Evolutionary conservation across 2,329 filamentous ascomycete genomes (phyloP).

Genomic region (Pseudogymnoascus sp.): DNA sequence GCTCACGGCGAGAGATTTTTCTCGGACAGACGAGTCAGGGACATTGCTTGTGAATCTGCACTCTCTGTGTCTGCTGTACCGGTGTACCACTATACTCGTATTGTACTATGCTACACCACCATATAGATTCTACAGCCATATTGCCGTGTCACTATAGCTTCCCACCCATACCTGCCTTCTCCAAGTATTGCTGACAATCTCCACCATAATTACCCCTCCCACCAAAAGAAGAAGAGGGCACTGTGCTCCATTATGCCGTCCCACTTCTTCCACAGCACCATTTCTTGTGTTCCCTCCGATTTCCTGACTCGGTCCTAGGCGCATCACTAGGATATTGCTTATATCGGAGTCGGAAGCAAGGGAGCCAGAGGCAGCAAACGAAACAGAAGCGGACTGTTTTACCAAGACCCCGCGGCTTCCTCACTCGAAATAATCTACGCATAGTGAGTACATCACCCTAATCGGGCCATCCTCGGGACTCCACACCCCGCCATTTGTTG

Average conservation of each 20-base stretch:
- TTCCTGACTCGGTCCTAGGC: constrained; percentile 2
- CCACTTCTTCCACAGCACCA: neutral
- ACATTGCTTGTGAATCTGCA: neutral
- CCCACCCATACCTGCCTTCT: neutral
- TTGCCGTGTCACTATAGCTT: neutral
- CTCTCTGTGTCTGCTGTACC: neutral
- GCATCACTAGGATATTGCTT: neutral
- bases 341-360: neutral
- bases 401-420: neutral
- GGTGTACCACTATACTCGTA: neutral
- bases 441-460: neutral
- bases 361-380: neutral
- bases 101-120: neutral
- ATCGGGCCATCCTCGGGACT: neutral
- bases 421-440: neutral
- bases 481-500: constrained; percentile 5
- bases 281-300: neutral
- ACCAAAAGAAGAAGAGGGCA: neutral
- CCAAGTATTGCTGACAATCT: neutral
- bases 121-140: neutral
- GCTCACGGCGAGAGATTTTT: neutral
- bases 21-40: neutral
- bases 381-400: neutral
- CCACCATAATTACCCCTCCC: neutral
- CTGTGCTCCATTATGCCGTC: neutral